Conservation (phyloP, 2,329 filamentous ascomycete species). For the Colletotrichum simmondsii region DNA sequence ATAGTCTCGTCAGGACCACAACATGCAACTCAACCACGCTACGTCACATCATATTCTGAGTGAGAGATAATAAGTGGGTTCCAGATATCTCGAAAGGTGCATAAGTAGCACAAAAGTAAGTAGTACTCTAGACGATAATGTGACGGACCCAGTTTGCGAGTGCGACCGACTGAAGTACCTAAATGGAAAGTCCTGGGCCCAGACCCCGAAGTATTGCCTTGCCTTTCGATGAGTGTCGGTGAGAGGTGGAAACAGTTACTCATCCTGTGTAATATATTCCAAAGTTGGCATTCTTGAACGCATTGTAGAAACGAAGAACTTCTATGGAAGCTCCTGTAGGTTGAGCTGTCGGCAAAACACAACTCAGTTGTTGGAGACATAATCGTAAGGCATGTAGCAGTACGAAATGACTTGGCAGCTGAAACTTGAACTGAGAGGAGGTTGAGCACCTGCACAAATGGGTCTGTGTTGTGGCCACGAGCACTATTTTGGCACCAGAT, state of each 20-base stretch:
- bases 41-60: neutral
- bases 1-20: neutral
- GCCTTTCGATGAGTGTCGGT: neutral
- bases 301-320: neutral
- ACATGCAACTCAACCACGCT: neutral
- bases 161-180: neutral
- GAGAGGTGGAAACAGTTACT: neutral
- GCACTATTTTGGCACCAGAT: neutral
- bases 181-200: neutral
- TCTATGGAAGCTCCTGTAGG: neutral
- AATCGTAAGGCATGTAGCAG: neutral
- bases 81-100: neutral
- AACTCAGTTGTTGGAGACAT: neutral
- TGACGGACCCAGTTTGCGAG: neutral
- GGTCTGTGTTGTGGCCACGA: neutral
- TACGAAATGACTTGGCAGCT: neutral
- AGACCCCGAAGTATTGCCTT: neutral
- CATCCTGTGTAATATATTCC: neutral
- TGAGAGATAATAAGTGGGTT: neutral
- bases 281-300: neutral
- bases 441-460: neutral
- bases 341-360: neutral
- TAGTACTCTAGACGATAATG: neutral
- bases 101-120: too few relatives aligned
- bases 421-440: neutral